Base-by-base conservation (phyloP, 768 basidiomycete species). In the Phaeotremella skinneri region DNA sequence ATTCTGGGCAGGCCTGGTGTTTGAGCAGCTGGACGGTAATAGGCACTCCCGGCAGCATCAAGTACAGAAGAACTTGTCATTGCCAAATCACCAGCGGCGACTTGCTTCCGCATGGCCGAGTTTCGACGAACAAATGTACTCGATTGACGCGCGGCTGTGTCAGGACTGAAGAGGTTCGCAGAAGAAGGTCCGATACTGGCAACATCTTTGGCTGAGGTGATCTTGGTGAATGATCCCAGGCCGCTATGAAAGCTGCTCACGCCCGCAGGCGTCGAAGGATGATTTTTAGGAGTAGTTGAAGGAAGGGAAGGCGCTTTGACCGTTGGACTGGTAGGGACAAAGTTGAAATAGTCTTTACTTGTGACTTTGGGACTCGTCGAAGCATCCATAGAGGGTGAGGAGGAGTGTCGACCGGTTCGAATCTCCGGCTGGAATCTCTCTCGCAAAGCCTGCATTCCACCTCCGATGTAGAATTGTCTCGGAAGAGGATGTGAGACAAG, bases 401-500 rank as follows among this genome's bases (percentile, higher is more conserved):
- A 2, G 43, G 49, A 39, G 48, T 42, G 43, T 41, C 52, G 20
- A 30, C 27, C 39, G 16, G 27, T 55, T 32, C 45, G 51, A 21
- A 67, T 59, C 26, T 78, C 77, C 4, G 78, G 79, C 23, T 76
- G 87, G 69, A 98, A 97, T n/a, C 91, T 85, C 59, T 92, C 88
- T 20, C 96, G 85, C 2, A 99, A 83, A 52, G 88, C 83, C 72
- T 90, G 86, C 62, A 99, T 82, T 4, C 96, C 94, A 4, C 91
- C 91, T 7, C 87, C 85, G 75, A 91, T 87, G 68, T 97, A 98
- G 79, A 98, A 99, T 0, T 86, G 85, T 14, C 83, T 78, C 0
- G 96, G 93, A 0, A 99, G 81, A 1, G 96, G 96, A 75, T 98
- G 91, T 52, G 91, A 93, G 16, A 96, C 94, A 60, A 97, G 87